phyloP scores from a whole-genome alignment of 495 filamentous ascomycete genomes.

The Talaromyces ruber region DNA sequence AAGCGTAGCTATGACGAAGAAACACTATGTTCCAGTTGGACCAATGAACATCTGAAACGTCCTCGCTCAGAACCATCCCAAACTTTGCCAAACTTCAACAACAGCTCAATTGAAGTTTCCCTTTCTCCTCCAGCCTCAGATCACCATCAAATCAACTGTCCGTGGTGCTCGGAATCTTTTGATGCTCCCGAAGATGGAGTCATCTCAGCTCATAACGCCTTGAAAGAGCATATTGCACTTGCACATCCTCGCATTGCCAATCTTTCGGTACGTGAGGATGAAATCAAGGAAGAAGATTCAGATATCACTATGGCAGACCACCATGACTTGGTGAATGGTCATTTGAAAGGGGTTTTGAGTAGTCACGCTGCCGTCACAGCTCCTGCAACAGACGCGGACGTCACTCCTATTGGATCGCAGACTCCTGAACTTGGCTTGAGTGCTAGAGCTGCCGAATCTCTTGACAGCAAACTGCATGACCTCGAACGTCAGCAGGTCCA shows the following conservation, averaged over 20 bases:
- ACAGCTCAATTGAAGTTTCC: conserved; percentile 28
- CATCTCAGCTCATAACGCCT: conserved; percentile 18
- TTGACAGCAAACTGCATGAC: conserved; percentile 24
- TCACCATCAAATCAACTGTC: conserved; percentile 18
- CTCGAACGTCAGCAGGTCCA: conserved; percentile 33
- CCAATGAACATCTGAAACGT: conserved; percentile 3
- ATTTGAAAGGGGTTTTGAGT: conserved; percentile 3
- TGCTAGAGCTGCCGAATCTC: conserved; percentile 13
- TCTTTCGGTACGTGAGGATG: conserved; percentile 16
- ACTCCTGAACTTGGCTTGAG: conserved; percentile 11
- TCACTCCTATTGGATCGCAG: not conserved
- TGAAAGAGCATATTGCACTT: conserved; percentile 23
- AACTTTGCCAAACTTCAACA: conserved; percentile 10
- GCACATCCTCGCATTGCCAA: conserved; percentile 24
- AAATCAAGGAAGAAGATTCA: conserved; percentile 10
- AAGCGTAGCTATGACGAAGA: conserved; percentile 21
- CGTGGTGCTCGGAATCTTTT: conserved; percentile 30
- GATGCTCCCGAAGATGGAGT: conserved; percentile 18
- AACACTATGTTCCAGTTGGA: conserved; percentile 28
- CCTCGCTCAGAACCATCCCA: conserved; percentile 28
- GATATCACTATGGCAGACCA: conserved; percentile 9
- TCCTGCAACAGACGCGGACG: conserved; percentile 8
- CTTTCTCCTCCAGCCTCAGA: conserved; percentile 25
- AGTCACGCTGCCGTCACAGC: not conserved
- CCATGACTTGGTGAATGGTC: conserved; percentile 9